These are phyloP conservation scores for Cercospora brassicicola DNA, from an alignment of 2,329 filamentous ascomycete genomes.

Conservation along the genomic window DNA sequence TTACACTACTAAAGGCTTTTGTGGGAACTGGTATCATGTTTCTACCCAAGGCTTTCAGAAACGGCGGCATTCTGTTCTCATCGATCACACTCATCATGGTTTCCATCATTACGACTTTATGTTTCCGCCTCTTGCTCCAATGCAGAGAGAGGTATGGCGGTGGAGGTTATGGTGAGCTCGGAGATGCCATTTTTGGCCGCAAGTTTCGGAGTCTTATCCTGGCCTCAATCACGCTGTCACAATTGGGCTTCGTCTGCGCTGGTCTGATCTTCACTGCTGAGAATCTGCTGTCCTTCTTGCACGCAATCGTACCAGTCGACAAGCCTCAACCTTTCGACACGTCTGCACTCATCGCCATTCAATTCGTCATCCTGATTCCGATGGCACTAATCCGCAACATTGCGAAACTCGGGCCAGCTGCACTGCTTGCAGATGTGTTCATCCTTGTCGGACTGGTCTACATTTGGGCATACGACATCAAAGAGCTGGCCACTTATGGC, in stretches of 20 bases:
- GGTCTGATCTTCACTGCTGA: slow-evolving; percentile 77
- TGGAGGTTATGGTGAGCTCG: slow-evolving; percentile 71
- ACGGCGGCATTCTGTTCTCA: slow-evolving; percentile 74
- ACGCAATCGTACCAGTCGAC: slow-evolving; percentile 57
- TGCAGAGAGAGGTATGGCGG: slow-evolving; percentile 65
- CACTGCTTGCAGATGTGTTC: slow-evolving; percentile 69
- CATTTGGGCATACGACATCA: slow-evolving; percentile 71
- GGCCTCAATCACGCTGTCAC: slow-evolving; percentile 69
- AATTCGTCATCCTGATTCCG: slow-evolving; percentile 65
- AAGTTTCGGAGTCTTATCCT: slow-evolving; percentile 66
- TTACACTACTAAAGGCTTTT: slow-evolving; percentile 75
- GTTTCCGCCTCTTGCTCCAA: slow-evolving; percentile 69
- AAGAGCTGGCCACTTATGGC: slow-evolving; percentile 56
- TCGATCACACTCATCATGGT: slow-evolving; percentile 66
- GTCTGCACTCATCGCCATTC: slow-evolving; percentile 63
- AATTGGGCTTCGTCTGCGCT: slow-evolving; percentile 75
- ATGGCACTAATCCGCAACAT: slow-evolving; percentile 72
- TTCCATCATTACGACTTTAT: slow-evolving; percentile 65
- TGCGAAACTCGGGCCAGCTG: slow-evolving; percentile 68
- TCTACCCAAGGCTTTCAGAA: slow-evolving; percentile 74
- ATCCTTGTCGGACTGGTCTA: slow-evolving; percentile 70
- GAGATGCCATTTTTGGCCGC: slow-evolving; percentile 63
- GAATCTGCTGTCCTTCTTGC: slow-evolving; percentile 67
- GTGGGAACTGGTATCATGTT: slow-evolving; percentile 82
- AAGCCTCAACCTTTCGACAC: slow-evolving; percentile 53